These are phyloP conservation scores for Logfia minima DNA, from an alignment of 129 eudicot species.

Conservation along the genomic window DNA sequence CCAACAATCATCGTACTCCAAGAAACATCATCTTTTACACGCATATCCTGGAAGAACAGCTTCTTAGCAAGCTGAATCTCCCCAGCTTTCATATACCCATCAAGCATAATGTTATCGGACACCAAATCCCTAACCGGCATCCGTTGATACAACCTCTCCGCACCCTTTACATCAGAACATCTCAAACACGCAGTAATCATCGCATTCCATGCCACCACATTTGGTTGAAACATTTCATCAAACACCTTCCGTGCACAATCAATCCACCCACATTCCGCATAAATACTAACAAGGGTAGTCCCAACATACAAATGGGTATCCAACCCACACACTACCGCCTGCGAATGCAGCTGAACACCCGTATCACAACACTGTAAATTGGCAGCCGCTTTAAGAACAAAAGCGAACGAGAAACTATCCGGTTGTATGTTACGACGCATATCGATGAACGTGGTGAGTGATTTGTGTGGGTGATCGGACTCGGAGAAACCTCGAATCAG, in stretches of 20 bases:
- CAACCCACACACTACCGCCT: constrained; percentile 26
- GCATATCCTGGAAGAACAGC: constrained; percentile 25
- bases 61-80: constrained; percentile 15
- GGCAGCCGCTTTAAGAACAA: constrained; percentile 42
- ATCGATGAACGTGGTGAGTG: constrained; percentile 32
- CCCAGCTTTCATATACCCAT: constrained; percentile 26
- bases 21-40: constrained; percentile 37
- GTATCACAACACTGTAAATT: constrained; percentile 21
- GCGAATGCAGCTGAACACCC: constrained; percentile 41
- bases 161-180: constrained; percentile 40
- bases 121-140: constrained; percentile 37
- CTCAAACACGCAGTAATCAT: constrained; percentile 41
- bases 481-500: constrained; percentile 37
- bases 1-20: constrained; percentile 48
- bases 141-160: constrained; percentile 23
- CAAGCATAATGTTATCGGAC: background rate
- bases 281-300: constrained; percentile 42
- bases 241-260: constrained; percentile 37
- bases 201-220: constrained; percentile 44
- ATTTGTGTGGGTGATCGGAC: constrained; percentile 35
- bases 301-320: constrained; percentile 45
- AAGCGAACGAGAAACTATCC: constrained; percentile 39
- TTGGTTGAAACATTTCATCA: constrained; percentile 41
- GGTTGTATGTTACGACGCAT: constrained; percentile 34
- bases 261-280: constrained; percentile 38